Evolutionary conservation across 2,329 filamentous ascomycete species (phyloP).

Genomic region (Lithohypha guttulata): DNA sequence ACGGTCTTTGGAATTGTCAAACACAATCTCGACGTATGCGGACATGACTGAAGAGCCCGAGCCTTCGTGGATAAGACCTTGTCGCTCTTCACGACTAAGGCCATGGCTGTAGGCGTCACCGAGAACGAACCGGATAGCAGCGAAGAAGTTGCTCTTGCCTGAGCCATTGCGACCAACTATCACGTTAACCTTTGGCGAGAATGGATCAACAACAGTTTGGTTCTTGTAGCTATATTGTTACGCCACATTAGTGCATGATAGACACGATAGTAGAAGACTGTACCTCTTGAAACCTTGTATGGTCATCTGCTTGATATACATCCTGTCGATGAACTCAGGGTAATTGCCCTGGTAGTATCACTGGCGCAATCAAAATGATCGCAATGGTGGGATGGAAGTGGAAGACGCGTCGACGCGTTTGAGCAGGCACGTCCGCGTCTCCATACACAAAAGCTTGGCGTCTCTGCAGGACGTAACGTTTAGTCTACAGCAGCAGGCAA

Average conservation of each 20-base stretch:
- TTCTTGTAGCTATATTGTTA: slow-evolving; percentile 77
- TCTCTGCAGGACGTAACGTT: no score
- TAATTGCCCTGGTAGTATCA: no score
- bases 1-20: slow-evolving; percentile 92
- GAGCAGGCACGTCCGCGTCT: no score
- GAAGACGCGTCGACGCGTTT: no score
- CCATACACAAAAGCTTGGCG: no score
- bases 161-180: slow-evolving; percentile 98
- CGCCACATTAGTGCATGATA: no score
- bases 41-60: slow-evolving; percentile 97
- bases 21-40: slow-evolving; percentile 98
- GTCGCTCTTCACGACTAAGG: slow-evolving; percentile 89
- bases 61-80: slow-evolving; percentile 92
- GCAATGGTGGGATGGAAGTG: no score
- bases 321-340: no score
- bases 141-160: slow-evolving; percentile 99
- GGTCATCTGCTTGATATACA: slow-evolving; percentile 99
- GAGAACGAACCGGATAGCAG: slow-evolving; percentile 94
- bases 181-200: slow-evolving; percentile 94
- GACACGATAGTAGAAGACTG: no score
- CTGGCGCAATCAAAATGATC: no score
- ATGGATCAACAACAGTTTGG: slow-evolving; percentile 95
- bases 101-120: slow-evolving; percentile 87
- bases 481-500: no score
- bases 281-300: slow-evolving; percentile 99